Evolutionary conservation across 805 yeast species (phyloP).

Genomic region (Monosporozyma aerobia): DNA sequence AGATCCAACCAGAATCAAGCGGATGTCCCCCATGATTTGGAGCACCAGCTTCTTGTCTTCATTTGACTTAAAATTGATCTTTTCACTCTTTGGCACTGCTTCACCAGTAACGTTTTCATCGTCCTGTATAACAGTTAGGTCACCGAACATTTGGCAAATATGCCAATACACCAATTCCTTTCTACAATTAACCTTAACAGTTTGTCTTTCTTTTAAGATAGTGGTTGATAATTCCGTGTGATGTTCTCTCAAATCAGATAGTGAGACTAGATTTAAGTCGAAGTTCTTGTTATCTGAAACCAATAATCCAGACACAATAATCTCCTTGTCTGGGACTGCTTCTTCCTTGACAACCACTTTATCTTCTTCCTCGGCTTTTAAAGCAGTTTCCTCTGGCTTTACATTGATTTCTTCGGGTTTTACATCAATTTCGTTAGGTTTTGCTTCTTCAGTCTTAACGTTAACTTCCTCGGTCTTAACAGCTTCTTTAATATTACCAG

Average conservation of each 20-base stretch:
- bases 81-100: constrained; percentile 23
- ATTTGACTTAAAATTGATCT: constrained; percentile 1
- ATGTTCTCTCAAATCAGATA: constrained; percentile 82
- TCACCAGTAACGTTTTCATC: constrained; percentile 32
- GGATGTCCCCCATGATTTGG: constrained; percentile 57
- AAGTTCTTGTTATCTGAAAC: constrained; percentile 75
- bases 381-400: not conserved
- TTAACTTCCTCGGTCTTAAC: constrained; percentile 17
- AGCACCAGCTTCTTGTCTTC: constrained; percentile 36
- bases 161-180: constrained; percentile 81
- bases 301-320: constrained; percentile 65
- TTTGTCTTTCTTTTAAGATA: constrained; percentile 72
- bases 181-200: constrained; percentile 69
- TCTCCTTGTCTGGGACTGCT: constrained; percentile 30
- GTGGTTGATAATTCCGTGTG: constrained; percentile 76
- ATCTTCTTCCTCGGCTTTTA: not conserved
- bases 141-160: constrained; percentile 91
- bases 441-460: constrained; percentile 16
- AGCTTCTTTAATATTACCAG: not conserved
- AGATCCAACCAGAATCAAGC: constrained; percentile 38
- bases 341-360: constrained; percentile 36
- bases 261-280: constrained; percentile 71
- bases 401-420: not conserved
- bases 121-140: constrained; percentile 53
- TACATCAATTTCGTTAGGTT: not conserved